Percentiles rank a stretch among this genome's conserved stretches.
Conservation (phyloP, 169 alveolate genomes). For the Condylostoma magnum region DNA sequence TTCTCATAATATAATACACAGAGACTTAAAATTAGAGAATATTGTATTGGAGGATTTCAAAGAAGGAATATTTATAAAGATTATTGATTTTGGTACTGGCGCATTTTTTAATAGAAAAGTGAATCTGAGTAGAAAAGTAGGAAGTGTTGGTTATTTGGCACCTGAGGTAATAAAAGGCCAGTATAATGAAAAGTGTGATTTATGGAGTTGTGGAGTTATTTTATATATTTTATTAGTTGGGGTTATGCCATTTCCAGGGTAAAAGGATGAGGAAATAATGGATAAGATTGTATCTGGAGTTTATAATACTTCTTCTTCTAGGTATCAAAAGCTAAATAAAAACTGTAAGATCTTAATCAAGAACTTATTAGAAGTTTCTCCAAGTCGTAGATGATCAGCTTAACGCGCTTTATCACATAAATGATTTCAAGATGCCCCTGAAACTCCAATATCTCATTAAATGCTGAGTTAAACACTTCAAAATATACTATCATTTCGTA, state of each 20-base stretch:
- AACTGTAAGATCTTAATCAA: no score
- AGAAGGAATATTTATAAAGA: conserved; percentile 42
- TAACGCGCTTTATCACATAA: no score
- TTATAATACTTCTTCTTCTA: no score
- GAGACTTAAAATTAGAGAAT: conserved; percentile 70
- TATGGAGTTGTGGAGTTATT: conserved; percentile 66
- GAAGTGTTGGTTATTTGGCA: conserved; percentile 41
- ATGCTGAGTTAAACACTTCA: no score
- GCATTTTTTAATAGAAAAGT: conserved; percentile 1
- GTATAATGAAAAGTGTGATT: conserved; percentile 54
- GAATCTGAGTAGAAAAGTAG: conserved; percentile 26
- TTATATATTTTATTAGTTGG: conserved; percentile 41
- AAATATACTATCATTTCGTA: no score
- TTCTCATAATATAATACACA: conserved; percentile 46
- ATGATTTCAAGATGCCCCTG: no score
- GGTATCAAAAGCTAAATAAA: no score
- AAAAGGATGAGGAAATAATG: no score
- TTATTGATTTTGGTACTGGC: conserved; percentile 66
- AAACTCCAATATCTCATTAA: no score
- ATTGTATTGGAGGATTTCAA: conserved; percentile 53
- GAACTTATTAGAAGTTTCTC: no score
- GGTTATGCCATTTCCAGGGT: conserved; percentile 36
- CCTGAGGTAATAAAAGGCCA: conserved; percentile 59
- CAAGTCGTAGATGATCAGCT: no score
- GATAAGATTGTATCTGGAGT: no score